Evolutionary conservation across 805 yeast genomes (phyloP), one percentile per base, ranked within the genome.

Genomic region (Kluyveromyces aestuarii): DNA sequence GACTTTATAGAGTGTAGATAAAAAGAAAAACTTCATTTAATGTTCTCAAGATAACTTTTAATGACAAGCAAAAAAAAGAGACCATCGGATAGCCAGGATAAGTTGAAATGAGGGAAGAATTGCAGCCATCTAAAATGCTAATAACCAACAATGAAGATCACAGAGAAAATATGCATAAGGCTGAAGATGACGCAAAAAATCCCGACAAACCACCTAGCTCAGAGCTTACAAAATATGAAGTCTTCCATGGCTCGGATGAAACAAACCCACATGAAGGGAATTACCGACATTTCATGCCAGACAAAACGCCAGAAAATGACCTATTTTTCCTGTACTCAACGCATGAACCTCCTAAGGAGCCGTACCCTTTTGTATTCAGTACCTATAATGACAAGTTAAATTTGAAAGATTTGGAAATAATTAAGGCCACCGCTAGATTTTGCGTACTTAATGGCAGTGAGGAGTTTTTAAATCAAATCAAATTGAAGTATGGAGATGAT

Each of bases 371-470:
- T 43, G 51, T 57, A 51, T 39, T 65, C 56, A 43, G 51, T 61
- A 47, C 70, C 68, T 40, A 64, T 63, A 46, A 54, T 50, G 55
- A 37, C 17, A 53, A 52, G 33, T 70, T 87, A 2, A 78, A 91
- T 0, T 60, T 75, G 0, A 68, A 73, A 30, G 96, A 89, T 61
- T 65, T 84, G 27, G 84, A 83, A 27, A 71, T 84, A 10, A 74
- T 91, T 40, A 84, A 86, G 60, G 58, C 80, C 2, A 79, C 90
- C 1, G 96, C 97, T 0, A 72, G 79, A 47, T 80, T 76, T 56
- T 78, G 78, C 1, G 86, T 88, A 1, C 61, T 71, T 16, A 81
- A 86, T 58, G 87, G 87, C 1, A 65, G 67, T 1, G 61, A 58
- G 11, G 75, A 76, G 48, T 62, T 76, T 18, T 59, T 64, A 2